These are phyloP conservation scores for Eutypella sp. DNA, from an alignment of 2,329 filamentous ascomycete species.

Conservation along the genomic window DNA sequence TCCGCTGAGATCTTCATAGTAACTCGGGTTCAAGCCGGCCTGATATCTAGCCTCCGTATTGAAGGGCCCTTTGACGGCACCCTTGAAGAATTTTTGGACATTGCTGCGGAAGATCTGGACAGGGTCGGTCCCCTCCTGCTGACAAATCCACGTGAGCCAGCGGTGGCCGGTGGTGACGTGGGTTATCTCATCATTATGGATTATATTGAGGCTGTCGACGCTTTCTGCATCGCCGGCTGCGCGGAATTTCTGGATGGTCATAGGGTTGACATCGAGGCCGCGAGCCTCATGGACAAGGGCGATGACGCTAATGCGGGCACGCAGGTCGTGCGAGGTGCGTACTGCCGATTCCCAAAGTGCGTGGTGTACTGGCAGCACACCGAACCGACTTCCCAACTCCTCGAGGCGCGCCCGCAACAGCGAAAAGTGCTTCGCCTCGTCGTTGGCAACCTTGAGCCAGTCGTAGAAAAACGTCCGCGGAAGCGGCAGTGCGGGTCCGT, in stretches of 20 bases:
- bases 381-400: conserved; percentile 39
- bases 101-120: conserved; percentile 39
- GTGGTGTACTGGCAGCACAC: conserved; percentile 40
- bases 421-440: conserved; percentile 44
- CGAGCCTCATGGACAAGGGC: conserved; percentile 43
- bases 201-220: conserved; percentile 35
- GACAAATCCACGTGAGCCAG: conserved; percentile 43
- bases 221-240: conserved; percentile 35
- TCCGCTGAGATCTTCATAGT: conserved; percentile 32
- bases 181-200: conserved; percentile 44
- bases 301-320: conserved; percentile 41
- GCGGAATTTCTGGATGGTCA: conserved; percentile 43
- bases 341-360: conserved; percentile 39
- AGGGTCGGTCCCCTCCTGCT: conserved; percentile 38
- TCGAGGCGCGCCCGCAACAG: conserved; percentile 38
- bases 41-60: conserved; percentile 37
- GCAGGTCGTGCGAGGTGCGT: conserved; percentile 37
- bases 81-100: conserved; percentile 37
- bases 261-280: conserved; percentile 40
- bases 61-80: conserved; percentile 38
- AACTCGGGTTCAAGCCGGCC: conserved; percentile 38
- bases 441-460: conserved; percentile 42
- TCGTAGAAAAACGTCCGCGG: conserved; percentile 42
- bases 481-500: conserved; percentile 20
- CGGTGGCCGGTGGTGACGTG: conserved; percentile 43